These are phyloP conservation scores for Heritiera littoralis DNA, from an alignment of 345 rosid genomes.

Conservation along the genomic window DNA sequence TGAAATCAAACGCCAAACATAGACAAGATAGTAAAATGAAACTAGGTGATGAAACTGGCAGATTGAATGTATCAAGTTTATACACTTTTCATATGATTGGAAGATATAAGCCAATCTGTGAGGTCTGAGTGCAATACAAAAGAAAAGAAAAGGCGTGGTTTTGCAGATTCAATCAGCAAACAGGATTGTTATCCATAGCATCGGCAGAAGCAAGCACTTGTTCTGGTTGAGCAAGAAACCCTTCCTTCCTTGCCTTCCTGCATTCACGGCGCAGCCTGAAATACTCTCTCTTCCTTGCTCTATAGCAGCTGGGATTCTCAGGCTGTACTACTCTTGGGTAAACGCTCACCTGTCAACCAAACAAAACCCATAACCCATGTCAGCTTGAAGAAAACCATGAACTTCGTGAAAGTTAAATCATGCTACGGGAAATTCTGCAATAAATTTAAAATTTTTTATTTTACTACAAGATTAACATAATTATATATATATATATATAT, in stretches of 20 bases:
- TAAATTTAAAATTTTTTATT: too few species aligned
- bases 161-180: not conserved
- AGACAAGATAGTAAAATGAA: too few species aligned
- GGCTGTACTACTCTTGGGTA: conserved; percentile 75
- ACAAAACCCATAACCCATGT: not conserved
- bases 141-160: not conserved
- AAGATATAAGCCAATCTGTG: too few species aligned
- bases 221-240: too few species aligned
- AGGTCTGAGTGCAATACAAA: too few species aligned
- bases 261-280: conserved; percentile 76
- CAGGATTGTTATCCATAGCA: conserved; percentile 33
- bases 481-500: too few species aligned
- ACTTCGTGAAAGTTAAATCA: not conserved
- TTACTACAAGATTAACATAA: too few species aligned
- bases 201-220: conserved; percentile 43
- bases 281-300: conserved; percentile 77
- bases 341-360: not conserved
- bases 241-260: conserved; percentile 74
- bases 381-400: not conserved
- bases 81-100: not conserved
- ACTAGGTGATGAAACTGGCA: too few species aligned
- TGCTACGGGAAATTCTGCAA: too few species aligned
- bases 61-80: not conserved
- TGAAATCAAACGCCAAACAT: not conserved
- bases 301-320: conserved; percentile 85